Evolutionary conservation across 1,284 basidiomycete species (phyloP), one percentile per base, ranked within the genome.

Genomic region (Porogramme epimiltina): DNA sequence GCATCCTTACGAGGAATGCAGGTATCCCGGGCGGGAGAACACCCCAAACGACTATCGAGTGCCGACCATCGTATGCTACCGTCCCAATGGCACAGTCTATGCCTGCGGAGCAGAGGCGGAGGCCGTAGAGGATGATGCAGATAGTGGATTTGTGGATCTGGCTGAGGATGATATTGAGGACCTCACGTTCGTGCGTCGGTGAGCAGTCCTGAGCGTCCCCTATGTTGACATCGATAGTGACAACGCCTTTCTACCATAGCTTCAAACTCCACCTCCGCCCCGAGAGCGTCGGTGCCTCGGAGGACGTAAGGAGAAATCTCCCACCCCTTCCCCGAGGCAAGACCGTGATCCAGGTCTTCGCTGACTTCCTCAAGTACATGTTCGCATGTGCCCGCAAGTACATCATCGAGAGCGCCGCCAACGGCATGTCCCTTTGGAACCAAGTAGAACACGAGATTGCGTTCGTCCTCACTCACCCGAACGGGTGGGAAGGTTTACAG

Each of bases 251-350:
- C 5, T 9, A 22, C 13, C 13, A 18, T 19, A 84, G 82, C 82
- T 85, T 82, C 70, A 84, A 85, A 59, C 63, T 85, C 0, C 74
- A 82, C 56, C 63, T 85, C 4, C 73, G 78, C 0, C 76, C 79
- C 5, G 22, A 52, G 44, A n/a, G 62, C 63, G 50, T 65, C 63
- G 38, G 59, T 56, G 24, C 62, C 57, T 48, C 59, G 61, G 46
- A 51, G 36, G 38, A 53, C 18, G 51, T 40, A 25, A 38, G 42
- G 11, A 39, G 37, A 16, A 49, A 53, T 15, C 45, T 56, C 2
- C 55, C 55, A 9, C 48, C 55, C 0, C 41, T 56, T 2, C 82
- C 83, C 0, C 43, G 56, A 2, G 70, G 73, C 20, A 83, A 80
- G 59, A 70, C 68, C 0, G 70, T 73, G 0, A 59, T 76, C 2